phyloP scores from a whole-genome alignment of 352 stramenopile genomes.

The Globisporangium ultimum region DNA sequence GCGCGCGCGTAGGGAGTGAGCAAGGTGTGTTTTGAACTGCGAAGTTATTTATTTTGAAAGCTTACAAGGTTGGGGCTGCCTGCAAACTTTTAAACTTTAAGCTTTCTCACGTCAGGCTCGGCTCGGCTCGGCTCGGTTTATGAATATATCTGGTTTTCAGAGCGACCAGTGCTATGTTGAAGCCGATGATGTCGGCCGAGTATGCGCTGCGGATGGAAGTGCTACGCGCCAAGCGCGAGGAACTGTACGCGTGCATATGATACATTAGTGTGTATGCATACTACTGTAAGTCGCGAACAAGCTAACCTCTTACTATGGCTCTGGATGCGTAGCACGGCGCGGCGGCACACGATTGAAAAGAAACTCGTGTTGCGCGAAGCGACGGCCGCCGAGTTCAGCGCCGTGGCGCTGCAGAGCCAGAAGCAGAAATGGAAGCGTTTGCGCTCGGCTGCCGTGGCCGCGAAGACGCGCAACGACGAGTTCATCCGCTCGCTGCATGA shows the following conservation, averaged over 20 bases:
- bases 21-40: neutral
- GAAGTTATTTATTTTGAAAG: neutral
- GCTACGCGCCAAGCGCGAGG: constrained; percentile 47
- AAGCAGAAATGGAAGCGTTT: constrained; percentile 63
- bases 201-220: constrained; percentile 62
- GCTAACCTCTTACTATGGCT: neutral
- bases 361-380: constrained; percentile 64
- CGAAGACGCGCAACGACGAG: constrained; percentile 64
- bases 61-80: neutral
- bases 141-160: neutral
- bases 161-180: neutral
- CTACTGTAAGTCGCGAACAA: neutral
- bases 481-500: constrained; percentile 49
- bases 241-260: constrained; percentile 37
- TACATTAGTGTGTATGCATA: neutral
- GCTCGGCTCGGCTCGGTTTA: neutral
- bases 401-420: constrained; percentile 55
- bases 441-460: constrained; percentile 30
- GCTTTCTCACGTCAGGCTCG: neutral
- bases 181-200: constrained; percentile 43
- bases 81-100: too few relatives aligned
- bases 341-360: constrained; percentile 66
- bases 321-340: constrained; percentile 35
- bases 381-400: constrained; percentile 74
- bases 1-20: too few relatives aligned